Conservation (phyloP, 192 early-diverging fungal genomes). For the Haplosporangium gracile region DNA sequence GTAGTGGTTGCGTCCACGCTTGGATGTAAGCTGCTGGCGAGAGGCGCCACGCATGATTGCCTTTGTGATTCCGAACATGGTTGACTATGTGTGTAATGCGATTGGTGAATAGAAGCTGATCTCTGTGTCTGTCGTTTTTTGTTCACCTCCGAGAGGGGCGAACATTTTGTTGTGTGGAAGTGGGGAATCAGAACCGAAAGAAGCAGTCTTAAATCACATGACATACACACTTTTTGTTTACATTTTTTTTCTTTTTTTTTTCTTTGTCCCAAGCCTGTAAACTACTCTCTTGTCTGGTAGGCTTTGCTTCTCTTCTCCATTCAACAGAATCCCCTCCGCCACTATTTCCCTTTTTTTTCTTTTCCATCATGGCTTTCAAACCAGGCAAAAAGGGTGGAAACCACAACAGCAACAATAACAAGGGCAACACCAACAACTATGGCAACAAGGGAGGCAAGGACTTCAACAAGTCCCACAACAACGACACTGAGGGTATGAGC, state of each 20-base stretch:
- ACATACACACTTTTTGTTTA: background rate
- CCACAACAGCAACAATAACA: constrained; percentile 8
- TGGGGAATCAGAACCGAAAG: too few relatives aligned
- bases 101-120: background rate
- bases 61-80: constrained; percentile 70
- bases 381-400: constrained; percentile 19
- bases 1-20: constrained; percentile 72
- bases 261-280: background rate
- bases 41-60: constrained; percentile 67
- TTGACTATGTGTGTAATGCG: background rate
- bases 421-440: constrained; percentile 17
- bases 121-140: too few relatives aligned
- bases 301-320: background rate
- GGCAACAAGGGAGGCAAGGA: constrained; percentile 6
- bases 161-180: background rate
- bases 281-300: background rate
- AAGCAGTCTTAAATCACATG: background rate
- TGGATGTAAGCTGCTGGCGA: constrained; percentile 65
- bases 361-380: constrained; percentile 28
- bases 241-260: constrained; percentile 21
- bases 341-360: background rate
- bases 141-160: background rate
- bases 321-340: background rate
- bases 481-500: constrained; percentile 21
- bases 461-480: background rate